Conservation (phyloP, 208 protist species). For the Trypanosoma scelopori region DNA sequence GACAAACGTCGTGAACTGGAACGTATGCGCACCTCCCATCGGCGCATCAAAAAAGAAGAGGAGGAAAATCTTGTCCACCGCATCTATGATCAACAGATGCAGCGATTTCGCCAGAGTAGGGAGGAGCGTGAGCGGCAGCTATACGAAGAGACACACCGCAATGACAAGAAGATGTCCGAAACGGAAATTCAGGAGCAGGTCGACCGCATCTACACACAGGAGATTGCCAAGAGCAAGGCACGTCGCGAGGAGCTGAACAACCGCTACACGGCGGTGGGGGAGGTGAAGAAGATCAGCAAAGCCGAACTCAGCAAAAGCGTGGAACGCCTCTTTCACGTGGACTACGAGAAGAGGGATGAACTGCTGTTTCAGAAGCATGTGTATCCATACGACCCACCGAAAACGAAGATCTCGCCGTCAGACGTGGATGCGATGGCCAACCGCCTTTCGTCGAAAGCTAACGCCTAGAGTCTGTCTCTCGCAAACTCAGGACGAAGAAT, state of each 20-base stretch:
- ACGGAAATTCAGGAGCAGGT: constrained; percentile 76
- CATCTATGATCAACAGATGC: constrained; percentile 81
- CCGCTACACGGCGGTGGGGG: constrained; percentile 51
- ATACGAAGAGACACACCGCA: constrained; percentile 56
- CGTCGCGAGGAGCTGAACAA: constrained; percentile 50
- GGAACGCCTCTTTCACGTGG: constrained; percentile 68
- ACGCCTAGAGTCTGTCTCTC: background rate
- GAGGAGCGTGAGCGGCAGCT: constrained; percentile 55
- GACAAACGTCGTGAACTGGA: constrained; percentile 54
- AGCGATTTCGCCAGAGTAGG: constrained; percentile 57
- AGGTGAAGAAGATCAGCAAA: constrained; percentile 72
- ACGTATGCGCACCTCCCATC: constrained; percentile 11
- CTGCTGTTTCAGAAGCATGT: constrained; percentile 87
- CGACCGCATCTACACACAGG: constrained; percentile 79
- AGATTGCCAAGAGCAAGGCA: constrained; percentile 50
- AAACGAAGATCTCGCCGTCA: constrained; percentile 46
- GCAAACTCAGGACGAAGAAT: background rate
- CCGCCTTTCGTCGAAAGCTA: constrained; percentile 60
- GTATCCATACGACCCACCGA: constrained; percentile 80
- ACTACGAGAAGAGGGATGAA: constrained; percentile 79
- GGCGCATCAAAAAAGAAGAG: constrained; percentile 50
- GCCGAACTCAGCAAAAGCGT: constrained; percentile 62
- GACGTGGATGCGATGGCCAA: constrained; percentile 71
- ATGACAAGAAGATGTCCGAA: constrained; percentile 63
- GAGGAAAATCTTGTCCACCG: constrained; percentile 60